A percentile compares a stretch with the other conserved stretches of the same genome.
These are phyloP conservation scores for Rugiboletus extremiorientalis DNA, from an alignment of 1,284 basidiomycete genomes.

Conservation along the genomic window DNA sequence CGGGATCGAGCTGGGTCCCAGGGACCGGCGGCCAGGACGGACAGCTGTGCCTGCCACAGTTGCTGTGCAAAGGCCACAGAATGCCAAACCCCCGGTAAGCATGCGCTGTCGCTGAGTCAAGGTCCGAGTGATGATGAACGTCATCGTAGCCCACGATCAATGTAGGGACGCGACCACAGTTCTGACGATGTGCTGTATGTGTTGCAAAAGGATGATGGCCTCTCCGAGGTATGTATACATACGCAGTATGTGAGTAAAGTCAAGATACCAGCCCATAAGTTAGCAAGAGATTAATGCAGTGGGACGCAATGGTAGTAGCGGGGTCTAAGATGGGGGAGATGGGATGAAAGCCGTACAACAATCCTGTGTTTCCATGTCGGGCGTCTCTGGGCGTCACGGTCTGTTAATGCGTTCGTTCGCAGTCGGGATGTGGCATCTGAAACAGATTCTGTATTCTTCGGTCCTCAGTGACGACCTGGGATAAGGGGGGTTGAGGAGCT, in stretches of 20 bases:
- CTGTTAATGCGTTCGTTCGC: slow-evolving; percentile 21
- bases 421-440: slow-evolving; percentile 32
- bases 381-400: not conserved
- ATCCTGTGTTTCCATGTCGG: not conserved
- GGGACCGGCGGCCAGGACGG: not conserved
- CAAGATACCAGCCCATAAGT: slow-evolving; percentile 17
- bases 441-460: slow-evolving; percentile 35
- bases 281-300: slow-evolving; percentile 13
- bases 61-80: not conserved
- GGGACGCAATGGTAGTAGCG: slow-evolving; percentile 13
- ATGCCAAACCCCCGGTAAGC: slow-evolving; percentile 19
- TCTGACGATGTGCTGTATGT: slow-evolving; percentile 5
- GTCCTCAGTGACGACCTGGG: slow-evolving; percentile 33
- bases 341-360: not conserved
- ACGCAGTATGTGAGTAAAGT: slow-evolving; percentile 16
- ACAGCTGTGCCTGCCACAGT: not conserved
- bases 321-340: slow-evolving; percentile 14
- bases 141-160: slow-evolving; percentile 21
- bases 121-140: not conserved
- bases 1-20: slow-evolving; percentile 20
- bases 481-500: not conserved
- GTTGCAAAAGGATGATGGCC: slow-evolving; percentile 1
- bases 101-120: not conserved
- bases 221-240: slow-evolving; percentile 12
- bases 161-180: slow-evolving; percentile 18